phyloP scores from a whole-genome alignment of 2,329 filamentous ascomycete species.

The Pseudocercospora vitis region DNA sequence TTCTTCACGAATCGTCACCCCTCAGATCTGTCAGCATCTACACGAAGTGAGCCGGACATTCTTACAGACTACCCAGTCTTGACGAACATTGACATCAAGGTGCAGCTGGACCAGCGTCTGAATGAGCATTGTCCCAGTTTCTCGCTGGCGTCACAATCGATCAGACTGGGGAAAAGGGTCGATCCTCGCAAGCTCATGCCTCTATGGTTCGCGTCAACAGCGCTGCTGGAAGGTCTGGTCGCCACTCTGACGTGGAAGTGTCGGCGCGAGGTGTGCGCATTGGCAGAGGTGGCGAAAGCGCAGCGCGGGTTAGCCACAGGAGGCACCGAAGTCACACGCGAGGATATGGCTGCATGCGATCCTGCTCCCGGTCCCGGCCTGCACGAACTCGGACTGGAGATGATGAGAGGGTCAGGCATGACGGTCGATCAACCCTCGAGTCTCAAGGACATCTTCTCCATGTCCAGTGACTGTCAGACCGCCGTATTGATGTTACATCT shows the following conservation, averaged over 20 bases:
- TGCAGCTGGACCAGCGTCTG: neutral
- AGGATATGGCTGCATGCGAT: neutral
- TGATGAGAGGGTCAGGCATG: neutral
- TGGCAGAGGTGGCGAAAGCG: neutral
- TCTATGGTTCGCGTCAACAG: neutral
- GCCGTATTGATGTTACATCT: neutral
- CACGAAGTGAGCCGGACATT: neutral
- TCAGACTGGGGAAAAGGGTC: neutral
- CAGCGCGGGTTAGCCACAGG: neutral
- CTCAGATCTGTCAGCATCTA: neutral
- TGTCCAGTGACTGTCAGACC: neutral
- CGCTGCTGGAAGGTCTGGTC: neutral
- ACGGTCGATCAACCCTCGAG: too few relatives aligned
- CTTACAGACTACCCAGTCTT: neutral
- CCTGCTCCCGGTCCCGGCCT: neutral
- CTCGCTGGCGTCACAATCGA: neutral
- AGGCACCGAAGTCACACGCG: too few relatives aligned
- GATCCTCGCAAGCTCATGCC: neutral
- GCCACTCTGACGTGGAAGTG: neutral
- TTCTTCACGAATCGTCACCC: neutral
- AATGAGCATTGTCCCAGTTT: neutral
- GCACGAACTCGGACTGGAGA: neutral
- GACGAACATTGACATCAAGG: neutral
- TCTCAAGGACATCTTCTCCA: neutral
- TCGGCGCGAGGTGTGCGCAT: neutral